phyloP scores from a whole-genome alignment of 352 stramenopile species.

The Globisporangium cederbergense region DNA sequence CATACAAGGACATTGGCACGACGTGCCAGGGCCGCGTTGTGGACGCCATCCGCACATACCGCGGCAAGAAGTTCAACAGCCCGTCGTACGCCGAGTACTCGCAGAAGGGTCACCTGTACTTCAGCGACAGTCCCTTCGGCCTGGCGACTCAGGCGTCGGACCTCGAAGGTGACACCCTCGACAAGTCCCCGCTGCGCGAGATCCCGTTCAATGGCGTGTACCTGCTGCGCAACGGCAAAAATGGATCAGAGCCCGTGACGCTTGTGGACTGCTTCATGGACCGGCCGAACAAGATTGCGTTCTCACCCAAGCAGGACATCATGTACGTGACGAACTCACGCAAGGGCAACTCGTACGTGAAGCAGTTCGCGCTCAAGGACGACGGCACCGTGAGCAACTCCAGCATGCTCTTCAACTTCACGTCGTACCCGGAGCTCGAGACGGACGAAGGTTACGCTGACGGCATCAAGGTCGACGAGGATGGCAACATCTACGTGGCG shows the following conservation, averaged over 20 bases:
- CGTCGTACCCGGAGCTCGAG: conserved; percentile 54
- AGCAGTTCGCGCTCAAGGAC: conserved; percentile 52
- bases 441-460: conserved; percentile 58
- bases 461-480: conserved; percentile 70
- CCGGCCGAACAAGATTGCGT: conserved; percentile 82
- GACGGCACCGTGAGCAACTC: conserved; percentile 53
- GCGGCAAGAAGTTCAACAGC: conserved; percentile 78
- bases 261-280: conserved; percentile 74
- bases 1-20: conserved; percentile 45
- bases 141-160: conserved; percentile 54
- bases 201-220: conserved; percentile 82
- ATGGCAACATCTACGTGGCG: conserved; percentile 74
- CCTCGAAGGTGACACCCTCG: conserved; percentile 58
- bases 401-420: conserved; percentile 78
- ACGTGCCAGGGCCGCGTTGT: conserved; percentile 70
- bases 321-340: conserved; percentile 85
- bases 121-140: conserved; percentile 76
- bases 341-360: conserved; percentile 75
- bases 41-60: conserved; percentile 69
- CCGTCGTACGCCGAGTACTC: conserved; percentile 67
- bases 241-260: conserved; percentile 34
- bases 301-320: conserved; percentile 60
- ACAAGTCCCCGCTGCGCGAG: conserved; percentile 66
- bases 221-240: conserved; percentile 48
- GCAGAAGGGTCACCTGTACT: conserved; percentile 66